phyloP scores from a whole-genome alignment of 2,329 filamentous ascomycete species.

The Verticillium dahliae region DNA sequence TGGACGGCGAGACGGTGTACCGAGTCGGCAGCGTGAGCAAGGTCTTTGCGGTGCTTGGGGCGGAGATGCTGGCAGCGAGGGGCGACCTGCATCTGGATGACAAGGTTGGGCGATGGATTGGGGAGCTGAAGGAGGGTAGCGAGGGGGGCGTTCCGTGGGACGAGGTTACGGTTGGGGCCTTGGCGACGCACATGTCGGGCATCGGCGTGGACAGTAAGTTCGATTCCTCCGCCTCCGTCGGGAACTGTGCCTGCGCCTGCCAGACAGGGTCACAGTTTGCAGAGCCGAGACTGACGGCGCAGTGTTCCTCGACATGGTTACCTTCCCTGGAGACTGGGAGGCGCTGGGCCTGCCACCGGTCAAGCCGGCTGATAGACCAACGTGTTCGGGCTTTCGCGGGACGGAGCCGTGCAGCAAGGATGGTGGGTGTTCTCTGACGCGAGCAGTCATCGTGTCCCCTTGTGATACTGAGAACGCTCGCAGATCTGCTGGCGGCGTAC shows the following conservation, averaged over 20 bases:
- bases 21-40: slow-evolving; percentile 37
- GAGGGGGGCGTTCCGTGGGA: slow-evolving; percentile 30
- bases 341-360: slow-evolving; percentile 24
- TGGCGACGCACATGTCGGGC: slow-evolving; percentile 39
- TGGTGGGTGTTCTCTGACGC: slow-evolving; percentile 6
- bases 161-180: slow-evolving; percentile 35
- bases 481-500: slow-evolving; percentile 20
- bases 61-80: slow-evolving; percentile 7
- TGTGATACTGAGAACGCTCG: neutral
- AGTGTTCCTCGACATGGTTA: slow-evolving; percentile 26
- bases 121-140: slow-evolving; percentile 21
- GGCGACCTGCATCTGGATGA: slow-evolving; percentile 22
- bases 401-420: slow-evolving; percentile 21
- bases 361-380: slow-evolving; percentile 18
- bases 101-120: slow-evolving; percentile 37
- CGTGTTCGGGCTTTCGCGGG: slow-evolving; percentile 26
- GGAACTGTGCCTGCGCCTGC: too few relatives aligned
- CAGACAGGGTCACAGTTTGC: too few relatives aligned
- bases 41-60: slow-evolving; percentile 9
- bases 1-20: slow-evolving; percentile 28
- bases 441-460: neutral
- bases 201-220: slow-evolving; percentile 28
- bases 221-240: neutral
- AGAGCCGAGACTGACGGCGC: neutral
- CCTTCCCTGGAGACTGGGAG: slow-evolving; percentile 20